Percentiles rank a stretch among this genome's conserved stretches.
Conservation (phyloP, 495 filamentous ascomycete species). For the Daldinia caldariorum region DNA sequence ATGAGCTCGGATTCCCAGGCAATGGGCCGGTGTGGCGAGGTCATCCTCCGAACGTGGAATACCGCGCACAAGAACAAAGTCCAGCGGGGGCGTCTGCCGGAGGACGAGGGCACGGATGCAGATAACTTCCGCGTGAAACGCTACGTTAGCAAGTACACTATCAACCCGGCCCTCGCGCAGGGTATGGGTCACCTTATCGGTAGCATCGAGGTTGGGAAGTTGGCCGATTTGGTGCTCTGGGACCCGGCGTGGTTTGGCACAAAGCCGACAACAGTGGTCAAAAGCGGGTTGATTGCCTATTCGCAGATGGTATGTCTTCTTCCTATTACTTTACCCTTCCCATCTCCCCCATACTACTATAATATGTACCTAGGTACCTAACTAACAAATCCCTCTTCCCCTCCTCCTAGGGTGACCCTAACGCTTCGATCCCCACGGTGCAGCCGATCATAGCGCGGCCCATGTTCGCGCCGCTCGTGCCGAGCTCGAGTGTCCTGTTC, state of each 20-base stretch:
- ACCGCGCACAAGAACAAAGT: slow-evolving; percentile 98
- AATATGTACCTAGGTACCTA: no score
- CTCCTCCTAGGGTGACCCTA: slow-evolving; percentile 79
- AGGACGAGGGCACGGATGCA: slow-evolving; percentile 83
- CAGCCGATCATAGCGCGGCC: slow-evolving; percentile 86
- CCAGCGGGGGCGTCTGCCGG: slow-evolving; percentile 78
- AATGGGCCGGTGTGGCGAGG: slow-evolving; percentile 97
- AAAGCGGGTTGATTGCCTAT: slow-evolving; percentile 88
- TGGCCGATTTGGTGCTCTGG: slow-evolving; percentile 95
- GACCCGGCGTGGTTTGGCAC: slow-evolving; percentile 85
- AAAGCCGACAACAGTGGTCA: slow-evolving; percentile 85
- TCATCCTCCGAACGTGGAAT: slow-evolving; percentile 95
- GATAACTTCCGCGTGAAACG: slow-evolving; percentile 95
- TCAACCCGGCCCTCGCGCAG: slow-evolving; percentile 95
- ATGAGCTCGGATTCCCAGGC: slow-evolving; percentile 97
- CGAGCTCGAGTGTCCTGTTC: slow-evolving; percentile 79
- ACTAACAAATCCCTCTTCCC: neutral
- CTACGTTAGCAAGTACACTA: slow-evolving; percentile 96
- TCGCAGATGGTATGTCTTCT: slow-evolving; percentile 77
- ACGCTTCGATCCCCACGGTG: slow-evolving; percentile 90
- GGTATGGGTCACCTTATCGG: slow-evolving; percentile 93
- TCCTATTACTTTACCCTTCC: slow-evolving; percentile 3
- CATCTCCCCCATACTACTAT: neutral
- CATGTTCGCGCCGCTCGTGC: slow-evolving; percentile 84
- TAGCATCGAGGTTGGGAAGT: slow-evolving; percentile 86